Base-by-base conservation (phyloP, 1,284 basidiomycete genomes). In the Cryptococcus wingfieldii region DNA sequence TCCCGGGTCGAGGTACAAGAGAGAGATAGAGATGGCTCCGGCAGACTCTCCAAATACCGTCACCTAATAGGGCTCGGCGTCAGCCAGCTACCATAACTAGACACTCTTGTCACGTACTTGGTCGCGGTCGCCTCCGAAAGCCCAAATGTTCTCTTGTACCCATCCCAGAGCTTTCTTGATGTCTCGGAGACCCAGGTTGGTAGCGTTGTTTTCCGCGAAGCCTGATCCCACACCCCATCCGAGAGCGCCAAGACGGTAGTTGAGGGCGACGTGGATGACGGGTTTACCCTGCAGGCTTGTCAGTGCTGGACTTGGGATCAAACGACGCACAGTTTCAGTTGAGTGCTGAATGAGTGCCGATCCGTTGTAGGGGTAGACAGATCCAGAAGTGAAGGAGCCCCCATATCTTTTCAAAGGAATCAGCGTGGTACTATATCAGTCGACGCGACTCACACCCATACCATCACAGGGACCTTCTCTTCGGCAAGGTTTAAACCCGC, bases 41-140 rank as follows among this genome's bases (percentile, higher is more conserved):
- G 77, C 76, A 4, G 65, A 70, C 54, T 79, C 68, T n/a, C 78
- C 77, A 58, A 70, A 72, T 28, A 76, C 63, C 3, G 77, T 78
- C 1, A 77, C 68, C 60, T 64, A n/a, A n/a, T n/a, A 56, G 0
- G 8, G 9, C 4, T 23, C 10, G 14, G 16, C 38, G 38, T 46
- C 28, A 34, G 23, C 38, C n/a, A n/a, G 38, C n/a, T 14, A n/a
- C 42, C 10, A 18, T 37, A 3, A 18, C n/a, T 2, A 34, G 25
- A 38, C 31, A 25, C 19, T 13, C 18, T 50, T 23, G 18, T 19
- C 16, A 50, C 55, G 37, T 3, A 74, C 76, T 59, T 78, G 76
- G 27, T 58, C 53, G 12, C 67, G 63, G 60, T 81, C 75, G n/a
- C 81, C 81, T 4, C 81, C 80, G 54, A 81, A 81, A 2, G 67